Percentiles rank a stretch among this genome's conserved stretches.
phyloP scores from a whole-genome alignment of 164 flowering plant species.

The Stephania cephalantha region DNA sequence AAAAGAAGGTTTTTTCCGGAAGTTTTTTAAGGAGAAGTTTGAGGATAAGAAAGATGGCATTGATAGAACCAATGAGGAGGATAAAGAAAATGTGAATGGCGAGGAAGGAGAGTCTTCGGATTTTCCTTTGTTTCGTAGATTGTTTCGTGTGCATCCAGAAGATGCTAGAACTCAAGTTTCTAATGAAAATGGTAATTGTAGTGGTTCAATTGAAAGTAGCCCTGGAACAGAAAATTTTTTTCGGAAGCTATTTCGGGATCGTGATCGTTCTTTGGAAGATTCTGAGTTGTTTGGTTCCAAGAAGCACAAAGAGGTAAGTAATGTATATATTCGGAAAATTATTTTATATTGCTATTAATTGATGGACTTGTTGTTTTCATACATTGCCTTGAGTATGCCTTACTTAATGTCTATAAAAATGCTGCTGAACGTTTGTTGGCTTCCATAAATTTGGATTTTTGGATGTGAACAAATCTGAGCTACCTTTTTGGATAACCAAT shows the following conservation, averaged over 20 bases:
- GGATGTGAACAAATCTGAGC: neutral
- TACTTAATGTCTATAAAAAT: neutral
- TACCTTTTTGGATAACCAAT: neutral
- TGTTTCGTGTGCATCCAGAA: slow-evolving; percentile 93
- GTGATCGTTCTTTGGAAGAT: slow-evolving; percentile 92
- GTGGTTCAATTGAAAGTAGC: slow-evolving; percentile 61
- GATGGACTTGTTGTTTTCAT: neutral
- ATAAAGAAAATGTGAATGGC: slow-evolving; percentile 35
- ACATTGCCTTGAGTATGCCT: neutral
- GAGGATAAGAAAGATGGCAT: slow-evolving; percentile 79
- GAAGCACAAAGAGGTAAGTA: slow-evolving; percentile 73
- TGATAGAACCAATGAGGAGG: slow-evolving; percentile 43
- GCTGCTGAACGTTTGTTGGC: too few species aligned
- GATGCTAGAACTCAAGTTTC: slow-evolving; percentile 36
- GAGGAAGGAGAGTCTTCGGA: slow-evolving; percentile 87
- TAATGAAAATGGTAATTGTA: slow-evolving; percentile 42
- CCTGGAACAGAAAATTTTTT: slow-evolving; percentile 95
- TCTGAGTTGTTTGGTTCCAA: slow-evolving; percentile 80
- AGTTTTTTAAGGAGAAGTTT: slow-evolving; percentile 68
- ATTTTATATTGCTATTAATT: neutral
- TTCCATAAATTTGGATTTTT: too few species aligned
- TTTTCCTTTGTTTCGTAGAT: slow-evolving; percentile 65
- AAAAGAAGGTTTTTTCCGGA: slow-evolving; percentile 84
- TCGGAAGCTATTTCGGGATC: slow-evolving; percentile 86
- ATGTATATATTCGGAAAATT: neutral